phyloP scores from a whole-genome alignment of 2,329 filamentous ascomycete genomes.

The Claviceps paspali region DNA sequence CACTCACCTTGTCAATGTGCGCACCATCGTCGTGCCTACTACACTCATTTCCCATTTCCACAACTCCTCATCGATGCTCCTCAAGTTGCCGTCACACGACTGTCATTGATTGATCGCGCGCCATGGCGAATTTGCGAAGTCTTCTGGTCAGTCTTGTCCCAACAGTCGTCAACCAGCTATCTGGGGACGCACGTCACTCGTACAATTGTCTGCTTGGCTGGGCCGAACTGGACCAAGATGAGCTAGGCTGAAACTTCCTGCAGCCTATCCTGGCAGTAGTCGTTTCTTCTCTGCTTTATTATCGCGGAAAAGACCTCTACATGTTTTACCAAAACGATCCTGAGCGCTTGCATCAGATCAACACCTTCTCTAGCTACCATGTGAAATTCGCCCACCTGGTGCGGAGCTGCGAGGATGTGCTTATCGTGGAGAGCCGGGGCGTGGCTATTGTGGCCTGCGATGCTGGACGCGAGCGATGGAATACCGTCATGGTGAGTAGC shows the following conservation, averaged over 20 bases:
- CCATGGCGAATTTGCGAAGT: not conserved
- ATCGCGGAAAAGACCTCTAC: conserved; percentile 7
- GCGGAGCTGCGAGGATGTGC: conserved; percentile 24
- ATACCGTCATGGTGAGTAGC: conserved; percentile 24
- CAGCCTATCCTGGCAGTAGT: conserved; percentile 5
- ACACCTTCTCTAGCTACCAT: conserved; percentile 13
- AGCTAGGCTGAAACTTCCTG: conserved; percentile 15
- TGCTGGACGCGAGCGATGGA: conserved; percentile 23
- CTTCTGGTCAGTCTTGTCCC: not conserved
- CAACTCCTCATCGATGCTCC: not conserved
- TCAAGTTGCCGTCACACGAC: not conserved
- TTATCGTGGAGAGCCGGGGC: conserved; percentile 20
- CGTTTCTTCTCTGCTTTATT: conserved; percentile 8
- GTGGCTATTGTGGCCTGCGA: conserved; percentile 24
- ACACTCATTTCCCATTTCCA: no score
- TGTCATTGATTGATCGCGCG: not conserved
- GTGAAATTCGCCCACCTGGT: conserved; percentile 22
- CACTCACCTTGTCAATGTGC: no score
- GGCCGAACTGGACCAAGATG: not conserved
- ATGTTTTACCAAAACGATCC: conserved; percentile 17
- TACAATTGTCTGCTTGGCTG: not conserved
- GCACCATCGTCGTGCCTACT: no score
- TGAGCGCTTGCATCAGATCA: conserved; percentile 12
- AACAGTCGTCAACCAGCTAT: not conserved
- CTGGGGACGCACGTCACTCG: not conserved